Conservation (phyloP, 257 asterid species). For the Euphrasia confusa region DNA sequence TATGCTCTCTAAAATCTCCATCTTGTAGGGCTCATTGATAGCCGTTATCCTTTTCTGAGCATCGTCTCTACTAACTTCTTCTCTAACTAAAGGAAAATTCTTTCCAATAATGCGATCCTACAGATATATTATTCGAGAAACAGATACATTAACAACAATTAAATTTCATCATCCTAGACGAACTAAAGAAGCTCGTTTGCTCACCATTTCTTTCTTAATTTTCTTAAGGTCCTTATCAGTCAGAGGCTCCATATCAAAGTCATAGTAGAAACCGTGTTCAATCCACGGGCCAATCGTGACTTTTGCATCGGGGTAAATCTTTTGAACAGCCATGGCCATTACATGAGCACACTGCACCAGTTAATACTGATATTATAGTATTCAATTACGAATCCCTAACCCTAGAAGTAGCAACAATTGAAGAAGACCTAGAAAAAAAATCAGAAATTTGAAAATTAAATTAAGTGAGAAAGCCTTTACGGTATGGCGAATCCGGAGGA, state of each 20-base stretch:
- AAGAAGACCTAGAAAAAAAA: too few species aligned
- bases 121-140: conserved; percentile 38
- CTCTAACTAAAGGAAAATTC: conserved; percentile 79
- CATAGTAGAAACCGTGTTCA: conserved; percentile 88
- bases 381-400: too few species aligned
- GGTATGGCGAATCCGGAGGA: conserved; percentile 86
- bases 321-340: conserved; percentile 99
- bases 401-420: too few species aligned
- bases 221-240: conserved; percentile 86
- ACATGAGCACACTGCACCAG: conserved; percentile 94
- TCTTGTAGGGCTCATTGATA: conserved; percentile 82
- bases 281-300: conserved; percentile 99
- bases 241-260: conserved; percentile 90
- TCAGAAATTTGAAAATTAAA: background rate
- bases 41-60: conserved; percentile 72
- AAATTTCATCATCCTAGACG: too few species aligned
- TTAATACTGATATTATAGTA: conserved; percentile 1
- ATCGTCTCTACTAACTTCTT: conserved; percentile 85
- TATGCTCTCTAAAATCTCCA: conserved; percentile 80
- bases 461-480: conserved; percentile 28
- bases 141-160: conserved; percentile 18
- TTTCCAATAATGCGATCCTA: conserved; percentile 87
- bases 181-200: background rate
- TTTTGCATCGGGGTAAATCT: conserved; percentile 83
- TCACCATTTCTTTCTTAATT: conserved; percentile 96